A percentile compares a stretch with the other conserved stretches of the same genome.
Conservation (phyloP, 2,329 filamentous ascomycete genomes). For the Pyricularia grisea region DNA sequence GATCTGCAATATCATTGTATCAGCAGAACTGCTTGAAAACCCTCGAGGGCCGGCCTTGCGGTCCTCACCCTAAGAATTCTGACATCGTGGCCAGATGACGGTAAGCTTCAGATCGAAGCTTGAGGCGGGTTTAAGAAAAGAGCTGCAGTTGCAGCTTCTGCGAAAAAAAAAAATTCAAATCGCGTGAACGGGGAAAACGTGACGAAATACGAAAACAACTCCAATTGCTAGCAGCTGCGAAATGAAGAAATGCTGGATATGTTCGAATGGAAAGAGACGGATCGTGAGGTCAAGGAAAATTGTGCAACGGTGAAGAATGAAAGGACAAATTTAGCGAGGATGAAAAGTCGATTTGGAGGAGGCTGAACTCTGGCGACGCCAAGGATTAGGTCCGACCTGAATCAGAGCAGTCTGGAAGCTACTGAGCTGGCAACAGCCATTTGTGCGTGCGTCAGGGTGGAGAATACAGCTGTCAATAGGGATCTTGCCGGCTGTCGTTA, state of each 20-base stretch:
- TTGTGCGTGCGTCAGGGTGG: not conserved
- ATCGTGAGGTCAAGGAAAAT: not conserved
- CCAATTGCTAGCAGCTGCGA: not conserved
- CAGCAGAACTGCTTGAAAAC: not conserved
- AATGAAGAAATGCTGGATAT: not conserved
- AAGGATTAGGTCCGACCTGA: not conserved
- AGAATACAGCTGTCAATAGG: not conserved
- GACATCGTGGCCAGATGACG: slow-evolving; percentile 9
- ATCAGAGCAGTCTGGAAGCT: not conserved
- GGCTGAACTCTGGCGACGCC: not conserved
- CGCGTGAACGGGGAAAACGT: slow-evolving; percentile 1
- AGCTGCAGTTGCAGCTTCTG: not conserved
- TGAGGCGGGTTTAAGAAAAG: not conserved
- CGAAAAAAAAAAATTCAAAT: not conserved
- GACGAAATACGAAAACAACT: not conserved
- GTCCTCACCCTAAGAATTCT: slow-evolving; percentile 11
- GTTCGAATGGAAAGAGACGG: not conserved
- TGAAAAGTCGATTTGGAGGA: slow-evolving; percentile 1
- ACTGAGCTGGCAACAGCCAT: not conserved
- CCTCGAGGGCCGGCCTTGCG: not conserved
- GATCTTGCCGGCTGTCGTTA: not conserved
- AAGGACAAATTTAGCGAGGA: not conserved
- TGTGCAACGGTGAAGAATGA: not conserved
- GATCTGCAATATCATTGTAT: slow-evolving; percentile 8
- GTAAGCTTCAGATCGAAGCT: not conserved